Evolutionary conservation across 257 asterid species (phyloP).

Genomic region (Nicotiana otophora): DNA sequence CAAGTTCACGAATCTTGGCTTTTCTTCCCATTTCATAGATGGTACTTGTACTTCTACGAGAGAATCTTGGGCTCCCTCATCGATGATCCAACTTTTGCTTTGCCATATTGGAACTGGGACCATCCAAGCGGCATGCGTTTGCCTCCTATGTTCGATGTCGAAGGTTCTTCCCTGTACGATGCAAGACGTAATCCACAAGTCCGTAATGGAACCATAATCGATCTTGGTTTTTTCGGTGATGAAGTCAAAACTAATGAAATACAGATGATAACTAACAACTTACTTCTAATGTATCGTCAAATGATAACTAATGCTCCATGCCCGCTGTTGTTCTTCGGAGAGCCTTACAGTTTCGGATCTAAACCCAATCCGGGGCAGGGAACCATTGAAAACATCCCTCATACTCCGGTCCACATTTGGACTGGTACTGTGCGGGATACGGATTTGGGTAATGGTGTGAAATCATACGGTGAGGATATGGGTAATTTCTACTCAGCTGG

Average conservation of each 20-base stretch:
- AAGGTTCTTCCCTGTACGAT: background rate
- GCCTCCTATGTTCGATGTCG: constrained; percentile 11
- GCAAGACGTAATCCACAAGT: constrained; percentile 10
- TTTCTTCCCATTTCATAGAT: constrained; percentile 29
- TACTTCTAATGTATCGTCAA: constrained; percentile 16
- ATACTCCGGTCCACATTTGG: constrained; percentile 17
- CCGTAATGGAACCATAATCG: background rate
- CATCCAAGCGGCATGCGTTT: constrained; percentile 17
- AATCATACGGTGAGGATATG: background rate
- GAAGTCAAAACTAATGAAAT: background rate
- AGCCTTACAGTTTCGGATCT: background rate
- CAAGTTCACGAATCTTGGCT: constrained; percentile 25
- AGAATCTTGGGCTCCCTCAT: constrained; percentile 24
- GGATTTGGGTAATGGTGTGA: background rate
- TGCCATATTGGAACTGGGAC: constrained; percentile 29
- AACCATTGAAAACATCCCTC: constrained; percentile 16
- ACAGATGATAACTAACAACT: background rate
- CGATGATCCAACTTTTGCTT: constrained; percentile 16
- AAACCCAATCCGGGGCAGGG: constrained; percentile 12
- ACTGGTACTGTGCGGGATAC: background rate
- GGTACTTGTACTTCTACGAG: constrained; percentile 28
- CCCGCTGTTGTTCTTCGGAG: background rate
- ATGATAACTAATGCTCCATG: constrained; percentile 14
- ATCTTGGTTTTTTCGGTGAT: background rate
- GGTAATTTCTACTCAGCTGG: constrained; percentile 11